Base-by-base conservation (phyloP, 208 protist species). In the Tritrichomonas foetus region DNA sequence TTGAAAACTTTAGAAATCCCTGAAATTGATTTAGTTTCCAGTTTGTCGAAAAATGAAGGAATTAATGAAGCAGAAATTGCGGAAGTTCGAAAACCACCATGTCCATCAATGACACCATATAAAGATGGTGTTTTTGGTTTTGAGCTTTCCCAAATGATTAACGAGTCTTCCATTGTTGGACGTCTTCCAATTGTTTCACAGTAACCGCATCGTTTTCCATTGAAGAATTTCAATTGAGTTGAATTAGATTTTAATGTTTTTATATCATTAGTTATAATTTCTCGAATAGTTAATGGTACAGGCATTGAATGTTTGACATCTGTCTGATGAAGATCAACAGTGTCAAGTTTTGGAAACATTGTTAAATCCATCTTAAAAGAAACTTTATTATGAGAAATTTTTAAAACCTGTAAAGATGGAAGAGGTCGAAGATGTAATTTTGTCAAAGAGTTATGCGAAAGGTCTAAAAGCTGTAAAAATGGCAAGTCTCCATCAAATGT, bases 21-120 rank as follows among this genome's bases (percentile, higher is more conserved):
- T 8, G 27, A 33, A 16, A 89, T 47, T 53, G 47, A 39, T 20
- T 89, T 89, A 27, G 20, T 57, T 30, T 89, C 47, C 14, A 33
- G 47, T n/a, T 89, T 53, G 20, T 44, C 78, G 30, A 89, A 89
- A 61, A 53, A 57, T 27, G 30, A 33, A 20, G 78, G 78, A 61
- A 89, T 53, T 1, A 89, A 47, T 25, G 44, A 89, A 89, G 78
- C 78, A 20, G 78, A 44, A 14, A 89, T n/a, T 39, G 41, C 27
- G 0, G 78, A 89, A 0, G 78, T 61, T 57, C 47, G 25, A 57
- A 57, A 89, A 11, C 78, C 78, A 20, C 41, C 78, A 50, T 89
- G 78, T 13, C 78, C 78, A 61, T 89, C 78, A 57, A 89, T 47
- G 57, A 89, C 78, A 20, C 78, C 78, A 36, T 89, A 89, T 27